A percentile compares a stretch with the other conserved stretches of the same genome.
Conservation (phyloP, 2,329 filamentous ascomycete species). For the Cadophora sp. region DNA sequence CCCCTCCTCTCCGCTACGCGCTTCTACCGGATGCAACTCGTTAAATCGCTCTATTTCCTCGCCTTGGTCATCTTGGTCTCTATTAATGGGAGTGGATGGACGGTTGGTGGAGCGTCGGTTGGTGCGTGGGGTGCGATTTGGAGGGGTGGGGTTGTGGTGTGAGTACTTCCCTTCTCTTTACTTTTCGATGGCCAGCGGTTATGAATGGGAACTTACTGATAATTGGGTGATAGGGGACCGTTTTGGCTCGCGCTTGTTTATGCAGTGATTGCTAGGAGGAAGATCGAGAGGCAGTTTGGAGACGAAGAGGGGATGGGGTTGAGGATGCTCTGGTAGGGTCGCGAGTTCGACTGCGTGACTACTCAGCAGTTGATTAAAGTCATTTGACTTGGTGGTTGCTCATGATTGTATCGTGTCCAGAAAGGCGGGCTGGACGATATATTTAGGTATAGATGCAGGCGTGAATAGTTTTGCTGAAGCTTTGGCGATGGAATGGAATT, state of each 20-base stretch:
- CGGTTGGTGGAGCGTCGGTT: not conserved
- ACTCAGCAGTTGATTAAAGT: not conserved
- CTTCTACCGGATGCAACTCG: constrained; percentile 10
- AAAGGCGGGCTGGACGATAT: not conserved
- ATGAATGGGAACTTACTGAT: not conserved
- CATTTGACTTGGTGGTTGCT: not conserved
- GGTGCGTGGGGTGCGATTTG: not conserved
- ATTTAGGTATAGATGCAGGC: no score
- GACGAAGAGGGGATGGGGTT: not conserved
- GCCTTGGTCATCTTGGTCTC: not conserved
- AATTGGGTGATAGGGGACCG: not conserved
- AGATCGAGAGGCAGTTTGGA: not conserved
- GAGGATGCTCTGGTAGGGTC: not conserved
- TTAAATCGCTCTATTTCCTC: constrained; percentile 7
- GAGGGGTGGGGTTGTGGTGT: constrained; percentile 8
- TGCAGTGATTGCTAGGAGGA: not conserved
- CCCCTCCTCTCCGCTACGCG: constrained; percentile 4
- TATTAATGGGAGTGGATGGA: not conserved
- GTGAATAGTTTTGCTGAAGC: no score
- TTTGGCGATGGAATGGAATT: no score
- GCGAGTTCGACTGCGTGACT: not conserved
- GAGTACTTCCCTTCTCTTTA: not conserved
- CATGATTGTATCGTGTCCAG: not conserved
- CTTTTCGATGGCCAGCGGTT: no score
- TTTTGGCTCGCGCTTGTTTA: constrained; percentile 11